A percentile compares a stretch with the other conserved stretches of the same genome.
Conservation (phyloP, 2,329 filamentous ascomycete genomes). For the Aspergillus hortae region DNA sequence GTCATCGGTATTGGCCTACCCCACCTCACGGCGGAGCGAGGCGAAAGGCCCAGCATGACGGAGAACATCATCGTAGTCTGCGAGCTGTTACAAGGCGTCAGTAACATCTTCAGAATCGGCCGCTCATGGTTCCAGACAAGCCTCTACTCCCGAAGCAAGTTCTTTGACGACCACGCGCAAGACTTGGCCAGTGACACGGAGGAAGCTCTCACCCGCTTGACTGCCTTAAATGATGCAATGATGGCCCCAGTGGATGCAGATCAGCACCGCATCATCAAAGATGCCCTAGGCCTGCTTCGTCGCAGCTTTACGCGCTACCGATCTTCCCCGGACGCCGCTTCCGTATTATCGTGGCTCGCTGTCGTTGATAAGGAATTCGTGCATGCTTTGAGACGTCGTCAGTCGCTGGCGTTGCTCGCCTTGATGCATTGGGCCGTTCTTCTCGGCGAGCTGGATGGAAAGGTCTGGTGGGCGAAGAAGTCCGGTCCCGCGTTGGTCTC, state of each 20-base stretch:
- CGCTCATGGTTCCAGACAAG: constrained; percentile 47
- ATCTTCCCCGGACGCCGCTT: constrained; percentile 23
- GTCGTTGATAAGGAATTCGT: constrained; percentile 31
- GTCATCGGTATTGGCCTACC: constrained; percentile 35
- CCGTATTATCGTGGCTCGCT: constrained; percentile 33
- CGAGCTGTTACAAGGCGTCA: constrained; percentile 34
- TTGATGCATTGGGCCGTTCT: constrained; percentile 37
- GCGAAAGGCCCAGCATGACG: constrained; percentile 28
- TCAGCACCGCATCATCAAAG: constrained; percentile 28
- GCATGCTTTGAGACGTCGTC: constrained; percentile 24
- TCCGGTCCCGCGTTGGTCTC: constrained; percentile 29
- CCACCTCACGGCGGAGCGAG: constrained; percentile 25
- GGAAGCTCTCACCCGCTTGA: constrained; percentile 25
- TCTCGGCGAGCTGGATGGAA: constrained; percentile 28
- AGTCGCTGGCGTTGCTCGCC: constrained; percentile 30
- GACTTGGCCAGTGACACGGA: constrained; percentile 24
- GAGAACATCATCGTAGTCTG: constrained; percentile 36
- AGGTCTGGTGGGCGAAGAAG: constrained; percentile 34
- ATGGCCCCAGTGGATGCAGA: constrained; percentile 21
- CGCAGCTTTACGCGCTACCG: constrained; percentile 26
- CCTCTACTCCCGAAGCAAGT: constrained; percentile 46
- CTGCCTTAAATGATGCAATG: constrained; percentile 26
- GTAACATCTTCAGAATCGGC: constrained; percentile 31
- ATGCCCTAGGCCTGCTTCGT: constrained; percentile 25
- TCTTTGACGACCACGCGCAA: constrained; percentile 40